Conservation (phyloP, 495 filamentous ascomycete genomes). For the Aspergillus heteromorphus region DNA sequence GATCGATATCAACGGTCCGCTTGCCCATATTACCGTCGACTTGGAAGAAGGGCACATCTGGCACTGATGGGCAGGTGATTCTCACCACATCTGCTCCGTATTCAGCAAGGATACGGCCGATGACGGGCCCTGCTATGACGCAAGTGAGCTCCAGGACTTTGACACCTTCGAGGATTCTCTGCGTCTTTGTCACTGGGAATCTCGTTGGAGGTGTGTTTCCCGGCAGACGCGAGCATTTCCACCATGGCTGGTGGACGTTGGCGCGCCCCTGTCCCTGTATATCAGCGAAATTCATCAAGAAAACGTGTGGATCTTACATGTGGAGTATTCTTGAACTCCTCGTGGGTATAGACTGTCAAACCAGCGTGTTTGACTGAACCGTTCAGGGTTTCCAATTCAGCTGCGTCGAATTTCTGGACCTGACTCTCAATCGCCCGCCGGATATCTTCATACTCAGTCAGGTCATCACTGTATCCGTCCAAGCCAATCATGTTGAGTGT, state of each 20-base stretch:
- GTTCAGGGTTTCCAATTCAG: neutral
- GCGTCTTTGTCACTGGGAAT: neutral
- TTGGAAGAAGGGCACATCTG: conserved; percentile 62
- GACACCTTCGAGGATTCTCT: neutral
- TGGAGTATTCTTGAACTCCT: neutral
- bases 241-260: neutral
- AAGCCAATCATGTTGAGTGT: conserved; percentile 58
- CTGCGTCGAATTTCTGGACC: neutral
- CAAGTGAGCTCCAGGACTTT: conserved; percentile 53
- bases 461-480: conserved; percentile 41
- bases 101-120: conserved; percentile 51
- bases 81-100: conserved; percentile 54
- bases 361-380: neutral
- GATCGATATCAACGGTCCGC: conserved; percentile 35
- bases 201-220: neutral
- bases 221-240: neutral
- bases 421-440: neutral
- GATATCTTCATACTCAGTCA: conserved; percentile 47
- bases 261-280: neutral
- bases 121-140: conserved; percentile 40
- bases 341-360: neutral
- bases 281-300: too few relatives aligned
- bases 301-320: neutral
- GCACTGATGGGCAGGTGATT: conserved; percentile 48
- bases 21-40: conserved; percentile 60